These are phyloP conservation scores for Mucor plumbeus DNA, from an alignment of 371 early-diverging fungal species.

Conservation along the genomic window DNA sequence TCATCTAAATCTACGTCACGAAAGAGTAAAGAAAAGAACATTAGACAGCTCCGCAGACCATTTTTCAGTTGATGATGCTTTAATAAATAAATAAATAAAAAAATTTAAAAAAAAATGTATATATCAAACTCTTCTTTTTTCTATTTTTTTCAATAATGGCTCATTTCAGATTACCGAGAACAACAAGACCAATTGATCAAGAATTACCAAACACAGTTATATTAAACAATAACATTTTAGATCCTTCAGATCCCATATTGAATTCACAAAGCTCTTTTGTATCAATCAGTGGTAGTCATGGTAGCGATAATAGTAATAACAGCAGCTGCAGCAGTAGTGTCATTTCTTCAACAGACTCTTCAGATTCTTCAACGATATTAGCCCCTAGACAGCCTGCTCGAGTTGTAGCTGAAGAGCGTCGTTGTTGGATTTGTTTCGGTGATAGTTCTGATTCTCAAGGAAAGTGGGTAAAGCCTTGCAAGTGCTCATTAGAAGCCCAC, in stretches of 20 bases:
- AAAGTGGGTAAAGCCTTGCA: constrained; percentile 77
- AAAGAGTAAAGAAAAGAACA: not conserved
- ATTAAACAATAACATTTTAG: constrained; percentile 9
- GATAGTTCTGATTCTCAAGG: constrained; percentile 64
- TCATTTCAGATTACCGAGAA: constrained; percentile 31
- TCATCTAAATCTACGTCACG: constrained; percentile 11
- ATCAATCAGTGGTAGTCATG: not conserved
- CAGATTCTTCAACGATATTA: constrained; percentile 42
- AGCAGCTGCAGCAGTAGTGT: constrained; percentile 10
- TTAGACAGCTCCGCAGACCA: not conserved
- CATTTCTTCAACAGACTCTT: constrained; percentile 16
- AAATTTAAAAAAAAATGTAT: too few relatives aligned
- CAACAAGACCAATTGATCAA: constrained; percentile 20
- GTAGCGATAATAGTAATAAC: not conserved
- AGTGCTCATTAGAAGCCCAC: constrained; percentile 74
- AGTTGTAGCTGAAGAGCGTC: constrained; percentile 18
- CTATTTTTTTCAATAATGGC: constrained; percentile 21
- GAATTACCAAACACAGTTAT: constrained; percentile 26
- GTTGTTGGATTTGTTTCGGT: constrained; percentile 75
- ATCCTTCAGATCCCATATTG: constrained; percentile 3
- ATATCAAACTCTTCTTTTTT: not conserved
- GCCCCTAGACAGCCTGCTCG: constrained; percentile 27
- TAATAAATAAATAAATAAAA: not conserved
- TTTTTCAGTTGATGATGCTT: not conserved
- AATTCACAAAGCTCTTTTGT: not conserved